Base-by-base conservation (phyloP, 2,329 filamentous ascomycete genomes). In the Pseudocercospora vitis region DNA sequence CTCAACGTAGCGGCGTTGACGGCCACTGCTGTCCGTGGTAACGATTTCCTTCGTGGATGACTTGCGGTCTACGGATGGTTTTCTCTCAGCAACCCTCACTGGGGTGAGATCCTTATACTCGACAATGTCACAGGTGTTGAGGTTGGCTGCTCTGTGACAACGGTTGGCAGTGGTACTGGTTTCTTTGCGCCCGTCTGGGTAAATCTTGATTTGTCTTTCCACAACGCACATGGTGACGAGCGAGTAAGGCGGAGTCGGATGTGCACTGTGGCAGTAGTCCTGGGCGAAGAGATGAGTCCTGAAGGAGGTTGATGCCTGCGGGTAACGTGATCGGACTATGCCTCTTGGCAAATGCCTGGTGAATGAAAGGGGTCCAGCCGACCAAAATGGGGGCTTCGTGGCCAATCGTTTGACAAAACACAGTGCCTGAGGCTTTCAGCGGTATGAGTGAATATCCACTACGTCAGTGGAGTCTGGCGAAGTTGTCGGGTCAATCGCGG, bases 141-240 rank as follows among this genome's bases (percentile, higher is more conserved):
- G 35, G 6, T 50, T 55, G 7, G 52, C 48, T 44, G 63, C 63
- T 23, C 58, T 55, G 21, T 55, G 54, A 56, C 66, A 68, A 45
- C 49, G 56, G 42, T 52, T 59, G 5, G 52, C 32, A 23, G 48
- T 62, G 29, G 64, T 60, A 19, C 60, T 39, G 7, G 45, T 59
- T 26, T 63, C 57, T 21, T 54, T 56, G 7, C 49, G 58, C 16
- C 59, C 60, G 50, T 63, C 59, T 7, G 60, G 23, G 51, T 65
- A 60, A 45, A 60, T 29, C 53, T 68, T 66, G 18, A 62, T 64
- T 49, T 61, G 64, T 32, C 52, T 57, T 31, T 68, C 64, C 44
- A 69, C 51, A 23, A 68, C 52, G 46, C 66, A 69, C 66, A 69
- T 69, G n/a, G 54, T 53, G 48, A 33, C 14, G 33, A n/a, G 24